These are phyloP conservation scores for Pyricularia pennisetigena DNA, from an alignment of 2,329 filamentous ascomycete genomes.

Conservation along the genomic window DNA sequence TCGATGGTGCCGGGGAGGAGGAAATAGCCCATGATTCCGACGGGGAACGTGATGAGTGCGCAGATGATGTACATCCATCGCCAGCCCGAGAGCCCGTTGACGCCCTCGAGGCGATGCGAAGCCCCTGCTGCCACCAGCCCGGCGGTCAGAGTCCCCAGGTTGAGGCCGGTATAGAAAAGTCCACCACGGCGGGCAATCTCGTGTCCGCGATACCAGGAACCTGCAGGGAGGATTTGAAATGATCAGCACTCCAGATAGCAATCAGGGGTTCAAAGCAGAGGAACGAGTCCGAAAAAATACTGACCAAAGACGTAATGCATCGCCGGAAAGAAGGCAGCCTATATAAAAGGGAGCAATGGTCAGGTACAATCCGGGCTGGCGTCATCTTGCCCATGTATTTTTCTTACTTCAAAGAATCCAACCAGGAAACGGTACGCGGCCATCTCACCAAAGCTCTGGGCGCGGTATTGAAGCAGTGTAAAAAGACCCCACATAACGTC, in stretches of 20 bases:
- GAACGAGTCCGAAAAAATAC: background rate
- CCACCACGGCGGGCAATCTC: constrained; percentile 38
- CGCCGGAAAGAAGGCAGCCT: background rate
- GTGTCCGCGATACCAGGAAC: constrained; percentile 36
- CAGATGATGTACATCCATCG: constrained; percentile 17
- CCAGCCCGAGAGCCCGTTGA: constrained; percentile 36
- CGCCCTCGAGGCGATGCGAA: constrained; percentile 25
- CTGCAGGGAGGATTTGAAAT: background rate
- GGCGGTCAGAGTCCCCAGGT: constrained; percentile 40
- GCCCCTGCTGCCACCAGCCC: constrained; percentile 37
- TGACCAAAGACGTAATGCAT: constrained; percentile 13
- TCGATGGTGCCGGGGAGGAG: constrained; percentile 8
- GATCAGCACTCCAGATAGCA: background rate
- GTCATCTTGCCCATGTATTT: background rate
- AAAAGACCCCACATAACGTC: constrained; percentile 43
- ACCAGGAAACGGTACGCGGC: constrained; percentile 37
- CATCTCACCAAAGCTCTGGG: constrained; percentile 33
- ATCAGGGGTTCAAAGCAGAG: no score
- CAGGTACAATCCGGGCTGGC: background rate
- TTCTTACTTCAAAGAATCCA: background rate
- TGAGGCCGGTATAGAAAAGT: constrained; percentile 40
- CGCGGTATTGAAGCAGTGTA: constrained; percentile 44
- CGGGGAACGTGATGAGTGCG: constrained; percentile 11
- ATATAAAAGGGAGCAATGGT: background rate
- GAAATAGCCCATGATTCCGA: constrained; percentile 13